Base-by-base conservation (phyloP, 352 stramenopile genomes). In the Pythium chondricola region DNA sequence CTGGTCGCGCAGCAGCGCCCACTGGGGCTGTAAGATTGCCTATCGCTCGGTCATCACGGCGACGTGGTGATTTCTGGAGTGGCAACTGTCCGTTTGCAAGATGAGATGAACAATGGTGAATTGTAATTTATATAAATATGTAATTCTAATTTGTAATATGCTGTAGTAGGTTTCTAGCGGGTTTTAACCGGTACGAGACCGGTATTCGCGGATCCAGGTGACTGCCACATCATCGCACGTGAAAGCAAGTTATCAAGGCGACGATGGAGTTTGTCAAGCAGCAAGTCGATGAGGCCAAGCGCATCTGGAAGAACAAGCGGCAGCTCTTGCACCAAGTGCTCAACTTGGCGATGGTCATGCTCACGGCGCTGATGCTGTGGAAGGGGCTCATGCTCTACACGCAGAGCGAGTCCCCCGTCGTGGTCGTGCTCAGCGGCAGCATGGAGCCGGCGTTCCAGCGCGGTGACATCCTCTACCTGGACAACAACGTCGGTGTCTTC, bases 401-500 rank as follows among this genome's bases (percentile, higher is more conserved):
- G 30, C 92, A 97, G 70, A 97, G 86, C 47, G 96, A 99, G 83
- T 97, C 78, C 47, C 97, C 97, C 8, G 95, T 99, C 21, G 97
- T 99, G 0, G 97, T 99, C n/a, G 97, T 99, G 32, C 84, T 99
- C 56, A 95, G 84, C 44, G 96, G 95, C 40, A 98, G 86, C 35
- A 99, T 99, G 97, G 96, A 99, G 75, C 96, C 97, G 10, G 96
- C 96, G n/a, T 99, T 99, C 71, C 94, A 99, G 76, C 78, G 95
- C 22, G 97, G 97, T 26, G 97, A 99, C 66, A 99, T 99, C 67
- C 73, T 99, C 30, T 99, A 98, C 61, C 78, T 99, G 11, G 77
- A 93, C 59, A 98, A 98, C 72, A 98, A 96, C 39, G 78, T 86
- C 17, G 37, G 64, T 53, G 5, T 43, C 0, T 33, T 7, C n/a